phyloP scores from a whole-genome alignment of 2,329 filamentous ascomycete genomes.

The Nigrospora oryzae region DNA sequence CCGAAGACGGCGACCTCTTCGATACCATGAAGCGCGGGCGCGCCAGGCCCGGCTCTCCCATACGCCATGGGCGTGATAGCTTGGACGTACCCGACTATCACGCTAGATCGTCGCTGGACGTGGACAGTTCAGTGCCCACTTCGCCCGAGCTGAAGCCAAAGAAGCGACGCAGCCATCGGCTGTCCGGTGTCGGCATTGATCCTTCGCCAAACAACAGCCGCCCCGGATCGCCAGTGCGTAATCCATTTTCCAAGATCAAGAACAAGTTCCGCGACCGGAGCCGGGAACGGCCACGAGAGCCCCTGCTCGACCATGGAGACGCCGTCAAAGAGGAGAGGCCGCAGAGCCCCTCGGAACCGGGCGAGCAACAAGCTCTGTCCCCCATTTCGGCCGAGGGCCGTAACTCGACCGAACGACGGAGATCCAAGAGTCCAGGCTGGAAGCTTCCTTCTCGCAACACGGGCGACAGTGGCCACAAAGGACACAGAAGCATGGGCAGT shows the following conservation, averaged over 20 bases:
- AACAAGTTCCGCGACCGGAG: slow-evolving; percentile 47
- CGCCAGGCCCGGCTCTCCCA: slow-evolving; percentile 16
- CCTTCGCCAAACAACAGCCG: slow-evolving; percentile 56
- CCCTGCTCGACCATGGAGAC: slow-evolving; percentile 18
- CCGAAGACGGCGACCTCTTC: slow-evolving; percentile 9
- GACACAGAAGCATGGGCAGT: slow-evolving; percentile 39
- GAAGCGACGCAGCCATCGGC: slow-evolving; percentile 36
- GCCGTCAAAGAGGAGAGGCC: slow-evolving; percentile 24
- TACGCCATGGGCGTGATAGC: slow-evolving; percentile 29
- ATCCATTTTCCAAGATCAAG: slow-evolving; percentile 47
- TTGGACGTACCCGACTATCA: slow-evolving; percentile 36
- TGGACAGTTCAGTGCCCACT: slow-evolving; percentile 36
- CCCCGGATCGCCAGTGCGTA: slow-evolving; percentile 54
- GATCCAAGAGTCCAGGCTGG: slow-evolving; percentile 29
- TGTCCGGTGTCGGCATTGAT: slow-evolving; percentile 54
- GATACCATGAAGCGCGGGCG: slow-evolving; percentile 9
- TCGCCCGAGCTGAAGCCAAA: slow-evolving; percentile 42
- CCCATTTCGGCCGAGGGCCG: slow-evolving; percentile 18
- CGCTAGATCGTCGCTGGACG: slow-evolving; percentile 31
- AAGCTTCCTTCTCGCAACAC: slow-evolving; percentile 25
- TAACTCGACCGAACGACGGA: slow-evolving; percentile 16
- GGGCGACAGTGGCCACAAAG: slow-evolving; percentile 36
- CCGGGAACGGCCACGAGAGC: slow-evolving; percentile 24
- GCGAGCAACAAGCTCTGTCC: slow-evolving; percentile 14
- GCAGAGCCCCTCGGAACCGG: slow-evolving; percentile 17